Percentiles rank a stretch among this genome's conserved stretches.
These are phyloP conservation scores for cucumber (Cucumis sativus) DNA, from an alignment of 306 rosid species.

Conservation along the genomic window Cucumber_9930_V3 NC_026660.2:25218001-25218500, in stretches of 20 bases:
- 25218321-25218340: neutral
- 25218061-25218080: neutral
- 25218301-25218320: neutral
- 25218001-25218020: neutral
- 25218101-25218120: neutral
- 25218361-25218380: neutral
- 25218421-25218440: neutral
- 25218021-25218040: neutral
- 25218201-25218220: neutral
- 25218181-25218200: neutral
- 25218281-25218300: no score
- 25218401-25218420: neutral
- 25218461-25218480: neutral
- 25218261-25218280: no score
- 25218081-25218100: constrained; percentile 1
- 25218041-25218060: neutral
- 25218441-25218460: neutral
- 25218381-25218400: neutral
- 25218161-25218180: neutral
- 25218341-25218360: neutral
- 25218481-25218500: neutral
- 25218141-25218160: neutral
- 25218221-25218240: neutral
- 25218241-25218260: no score
- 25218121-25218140: neutral